phyloP scores from a whole-genome alignment of 208 protist species.

The Borovskyia barvae region DNA sequence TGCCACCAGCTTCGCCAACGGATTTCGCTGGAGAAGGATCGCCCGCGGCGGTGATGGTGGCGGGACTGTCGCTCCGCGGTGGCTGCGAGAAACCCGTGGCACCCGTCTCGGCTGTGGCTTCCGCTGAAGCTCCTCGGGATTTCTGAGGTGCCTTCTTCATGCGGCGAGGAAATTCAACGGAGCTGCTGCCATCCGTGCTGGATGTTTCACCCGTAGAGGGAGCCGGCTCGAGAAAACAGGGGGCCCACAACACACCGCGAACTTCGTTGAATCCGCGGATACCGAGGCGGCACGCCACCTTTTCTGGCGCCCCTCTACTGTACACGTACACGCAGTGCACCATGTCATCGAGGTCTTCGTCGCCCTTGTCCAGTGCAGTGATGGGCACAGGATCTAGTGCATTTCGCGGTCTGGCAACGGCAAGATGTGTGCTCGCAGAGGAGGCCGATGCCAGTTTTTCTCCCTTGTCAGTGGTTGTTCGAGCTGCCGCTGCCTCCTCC shows the following conservation, averaged over 20 bases:
- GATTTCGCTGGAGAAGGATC: too few species aligned
- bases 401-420: neutral
- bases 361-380: neutral
- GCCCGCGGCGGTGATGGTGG: neutral
- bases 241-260: constrained; percentile 76
- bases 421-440: neutral
- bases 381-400: neutral
- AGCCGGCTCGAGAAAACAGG: constrained; percentile 74
- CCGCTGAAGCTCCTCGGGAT: too few species aligned
- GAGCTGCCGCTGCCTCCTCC: constrained; percentile 1
- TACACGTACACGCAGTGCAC: constrained; percentile 83
- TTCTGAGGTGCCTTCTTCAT: neutral
- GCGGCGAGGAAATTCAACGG: neutral
- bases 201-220: too few species aligned
- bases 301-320: constrained; percentile 54
- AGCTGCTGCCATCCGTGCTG: too few species aligned
- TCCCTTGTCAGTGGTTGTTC: neutral
- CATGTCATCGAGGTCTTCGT: constrained; percentile 47
- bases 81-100: neutral
- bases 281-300: constrained; percentile 52
- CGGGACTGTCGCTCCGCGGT: neutral
- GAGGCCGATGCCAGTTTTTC: neutral
- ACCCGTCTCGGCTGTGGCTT: neutral
- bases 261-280: constrained; percentile 71
- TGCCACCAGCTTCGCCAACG: neutral